These are phyloP conservation scores for Ganoderma boninense DNA, from an alignment of 1,284 basidiomycete genomes.

Conservation along the genomic window DNA sequence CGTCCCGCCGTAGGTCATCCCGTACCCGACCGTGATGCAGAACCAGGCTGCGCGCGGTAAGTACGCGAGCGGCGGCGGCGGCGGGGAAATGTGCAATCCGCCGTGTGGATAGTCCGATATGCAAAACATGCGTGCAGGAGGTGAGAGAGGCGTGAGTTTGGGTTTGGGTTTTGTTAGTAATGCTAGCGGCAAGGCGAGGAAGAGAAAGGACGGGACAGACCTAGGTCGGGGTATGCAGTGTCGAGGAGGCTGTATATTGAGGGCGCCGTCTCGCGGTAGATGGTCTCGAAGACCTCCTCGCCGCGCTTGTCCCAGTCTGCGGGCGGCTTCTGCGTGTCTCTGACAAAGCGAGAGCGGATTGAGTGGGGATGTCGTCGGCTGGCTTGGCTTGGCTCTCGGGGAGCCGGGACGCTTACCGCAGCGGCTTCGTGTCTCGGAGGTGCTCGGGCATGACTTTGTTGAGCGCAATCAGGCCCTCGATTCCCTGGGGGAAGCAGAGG, in stretches of 20 bases:
- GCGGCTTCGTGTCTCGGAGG: slow-evolving; percentile 40
- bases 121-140: not conserved
- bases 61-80: not conserved
- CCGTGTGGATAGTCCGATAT: no score
- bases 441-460: slow-evolving; percentile 44
- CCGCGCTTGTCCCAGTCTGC: slow-evolving; percentile 53
- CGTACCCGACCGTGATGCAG: slow-evolving; percentile 60
- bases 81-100: no score
- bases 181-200: not conserved
- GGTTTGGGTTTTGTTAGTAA: not conserved
- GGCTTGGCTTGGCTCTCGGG: not conserved
- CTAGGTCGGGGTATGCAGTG: slow-evolving; percentile 64
- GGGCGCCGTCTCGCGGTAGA: slow-evolving; percentile 60
- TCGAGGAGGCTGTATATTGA: slow-evolving; percentile 51
- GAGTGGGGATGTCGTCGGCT: not conserved
- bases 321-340: slow-evolving; percentile 48
- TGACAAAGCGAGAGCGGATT: slow-evolving; percentile 33
- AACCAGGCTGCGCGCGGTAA: slow-evolving; percentile 52
- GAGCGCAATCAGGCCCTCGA: slow-evolving; percentile 45
- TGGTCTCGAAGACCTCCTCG: slow-evolving; percentile 49
- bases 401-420: slow-evolving; percentile 36
- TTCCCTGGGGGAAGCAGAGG: slow-evolving; percentile 35
- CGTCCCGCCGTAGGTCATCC: slow-evolving; percentile 54
- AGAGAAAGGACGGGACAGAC: slow-evolving; percentile 40
- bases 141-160: not conserved